Conservation (phyloP, 257 asterid species). For the Jasminum sambac region DNA sequence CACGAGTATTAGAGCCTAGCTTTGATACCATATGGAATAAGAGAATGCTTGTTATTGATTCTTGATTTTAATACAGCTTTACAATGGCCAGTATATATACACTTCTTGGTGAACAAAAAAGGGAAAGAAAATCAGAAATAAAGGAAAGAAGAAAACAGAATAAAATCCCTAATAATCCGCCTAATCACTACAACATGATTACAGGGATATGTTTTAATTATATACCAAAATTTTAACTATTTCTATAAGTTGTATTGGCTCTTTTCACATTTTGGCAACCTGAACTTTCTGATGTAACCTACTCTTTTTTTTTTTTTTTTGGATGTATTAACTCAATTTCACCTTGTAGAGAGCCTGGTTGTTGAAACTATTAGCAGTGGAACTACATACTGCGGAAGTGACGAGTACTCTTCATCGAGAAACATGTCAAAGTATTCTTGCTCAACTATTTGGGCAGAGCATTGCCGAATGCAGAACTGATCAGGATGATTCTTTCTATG, state of each 20-base stretch:
- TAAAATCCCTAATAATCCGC: no score
- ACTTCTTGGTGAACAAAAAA: no score
- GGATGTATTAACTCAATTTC: constrained; percentile 6
- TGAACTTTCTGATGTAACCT: neutral
- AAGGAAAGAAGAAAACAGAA: no score
- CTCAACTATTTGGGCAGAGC: constrained; percentile 69
- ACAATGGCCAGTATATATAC: no score
- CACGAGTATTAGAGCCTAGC: no score
- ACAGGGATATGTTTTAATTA: no score
- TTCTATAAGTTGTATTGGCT: neutral
- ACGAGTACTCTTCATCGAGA: constrained; percentile 64
- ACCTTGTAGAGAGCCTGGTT: constrained; percentile 88
- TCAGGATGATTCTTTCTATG: constrained; percentile 36
- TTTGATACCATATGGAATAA: no score
- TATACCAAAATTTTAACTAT: no score
- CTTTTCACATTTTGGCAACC: neutral
- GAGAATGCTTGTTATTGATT: no score
- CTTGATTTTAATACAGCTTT: no score
- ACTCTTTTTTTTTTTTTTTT: constrained; percentile 6
- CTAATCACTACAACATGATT: no score
- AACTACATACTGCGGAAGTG: constrained; percentile 75
- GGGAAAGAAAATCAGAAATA: no score
- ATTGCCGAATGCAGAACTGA: constrained; percentile 40
- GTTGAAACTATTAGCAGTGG: constrained; percentile 87
- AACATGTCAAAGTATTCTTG: constrained; percentile 73